A percentile compares a stretch with the other conserved stretches of the same genome.
Evolutionary conservation across 2,329 filamentous ascomycete genomes (phyloP).

Genomic region (Ascochyta viciae-villosae): DNA sequence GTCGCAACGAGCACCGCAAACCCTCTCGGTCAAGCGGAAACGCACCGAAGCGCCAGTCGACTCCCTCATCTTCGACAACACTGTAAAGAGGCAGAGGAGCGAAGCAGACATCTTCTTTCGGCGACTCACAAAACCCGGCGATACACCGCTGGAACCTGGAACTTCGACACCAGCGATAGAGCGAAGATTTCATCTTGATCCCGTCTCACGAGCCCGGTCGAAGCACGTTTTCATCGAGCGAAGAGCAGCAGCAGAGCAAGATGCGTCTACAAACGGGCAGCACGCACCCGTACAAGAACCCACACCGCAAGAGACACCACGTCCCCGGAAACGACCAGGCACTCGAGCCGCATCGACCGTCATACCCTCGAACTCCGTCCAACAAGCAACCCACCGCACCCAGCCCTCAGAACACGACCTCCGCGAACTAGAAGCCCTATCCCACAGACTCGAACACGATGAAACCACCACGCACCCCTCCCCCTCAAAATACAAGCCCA

Average conservation of each 20-base stretch:
- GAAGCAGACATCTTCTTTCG: slow-evolving; percentile 23
- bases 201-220: slow-evolving; percentile 20
- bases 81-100: slow-evolving; percentile 33
- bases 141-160: slow-evolving; percentile 9
- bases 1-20: slow-evolving; percentile 33
- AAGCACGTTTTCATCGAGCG: slow-evolving; percentile 35
- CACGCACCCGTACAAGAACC: slow-evolving; percentile 11
- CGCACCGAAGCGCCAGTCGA: slow-evolving; percentile 65
- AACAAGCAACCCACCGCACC: slow-evolving; percentile 14
- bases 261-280: slow-evolving; percentile 2
- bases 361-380: slow-evolving; percentile 8
- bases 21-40: slow-evolving; percentile 59
- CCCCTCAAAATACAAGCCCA: slow-evolving; percentile 45
- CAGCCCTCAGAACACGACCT: slow-evolving; percentile 37
- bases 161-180: slow-evolving; percentile 30
- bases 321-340: slow-evolving; percentile 39
- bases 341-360: slow-evolving; percentile 29
- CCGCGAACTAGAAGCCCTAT: slow-evolving; percentile 42
- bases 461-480: slow-evolving; percentile 22
- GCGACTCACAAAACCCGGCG: slow-evolving; percentile 36
- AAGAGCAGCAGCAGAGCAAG: slow-evolving; percentile 11
- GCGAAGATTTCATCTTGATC: slow-evolving; percentile 36
- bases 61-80: slow-evolving; percentile 48
- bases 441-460: slow-evolving; percentile 40
- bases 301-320: slow-evolving; percentile 16